phyloP scores from a whole-genome alignment of 371 early-diverging fungal species.

The Mortierella sp. region DNA sequence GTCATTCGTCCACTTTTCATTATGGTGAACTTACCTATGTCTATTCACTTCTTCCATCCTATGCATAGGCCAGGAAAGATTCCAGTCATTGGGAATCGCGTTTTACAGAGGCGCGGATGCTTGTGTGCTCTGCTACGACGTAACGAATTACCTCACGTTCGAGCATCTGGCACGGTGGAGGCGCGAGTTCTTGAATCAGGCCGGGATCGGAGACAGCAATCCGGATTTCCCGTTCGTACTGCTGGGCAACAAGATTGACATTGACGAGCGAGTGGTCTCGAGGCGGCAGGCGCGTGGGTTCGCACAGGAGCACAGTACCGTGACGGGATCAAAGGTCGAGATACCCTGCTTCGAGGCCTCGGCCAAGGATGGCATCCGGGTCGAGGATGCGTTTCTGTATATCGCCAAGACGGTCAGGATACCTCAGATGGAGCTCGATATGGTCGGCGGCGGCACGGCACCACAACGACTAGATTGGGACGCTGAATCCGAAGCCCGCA shows the following conservation, averaged over 20 bases:
- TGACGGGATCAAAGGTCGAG: constrained; percentile 47
- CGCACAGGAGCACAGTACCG: constrained; percentile 62
- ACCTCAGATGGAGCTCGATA: constrained; percentile 68
- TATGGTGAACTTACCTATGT: not conserved
- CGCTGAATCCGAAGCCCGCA: constrained; percentile 40
- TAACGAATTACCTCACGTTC: constrained; percentile 87
- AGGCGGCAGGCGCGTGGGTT: constrained; percentile 68
- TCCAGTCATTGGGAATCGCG: constrained; percentile 89
- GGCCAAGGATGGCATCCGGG: constrained; percentile 95
- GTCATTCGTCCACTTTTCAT: not conserved
- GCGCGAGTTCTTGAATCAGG: constrained; percentile 91
- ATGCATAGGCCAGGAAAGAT: constrained; percentile 80
- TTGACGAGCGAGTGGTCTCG: constrained; percentile 88
- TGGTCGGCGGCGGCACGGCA: constrained; percentile 47
- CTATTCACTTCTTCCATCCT: not conserved
- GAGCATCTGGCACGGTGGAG: constrained; percentile 91
- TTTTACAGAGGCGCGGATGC: constrained; percentile 97
- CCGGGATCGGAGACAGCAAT: constrained; percentile 85
- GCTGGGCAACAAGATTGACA: constrained; percentile 97
- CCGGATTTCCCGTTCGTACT: constrained; percentile 90
- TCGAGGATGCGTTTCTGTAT: constrained; percentile 90
- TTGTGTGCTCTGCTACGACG: constrained; percentile 92
- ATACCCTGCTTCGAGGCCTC: constrained; percentile 91
- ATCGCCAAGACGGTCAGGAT: constrained; percentile 81
- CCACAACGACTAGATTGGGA: constrained; percentile 42